These are phyloP conservation scores for Mycena belliarum DNA, from an alignment of 768 basidiomycete species.

Conservation along the genomic window DNA sequence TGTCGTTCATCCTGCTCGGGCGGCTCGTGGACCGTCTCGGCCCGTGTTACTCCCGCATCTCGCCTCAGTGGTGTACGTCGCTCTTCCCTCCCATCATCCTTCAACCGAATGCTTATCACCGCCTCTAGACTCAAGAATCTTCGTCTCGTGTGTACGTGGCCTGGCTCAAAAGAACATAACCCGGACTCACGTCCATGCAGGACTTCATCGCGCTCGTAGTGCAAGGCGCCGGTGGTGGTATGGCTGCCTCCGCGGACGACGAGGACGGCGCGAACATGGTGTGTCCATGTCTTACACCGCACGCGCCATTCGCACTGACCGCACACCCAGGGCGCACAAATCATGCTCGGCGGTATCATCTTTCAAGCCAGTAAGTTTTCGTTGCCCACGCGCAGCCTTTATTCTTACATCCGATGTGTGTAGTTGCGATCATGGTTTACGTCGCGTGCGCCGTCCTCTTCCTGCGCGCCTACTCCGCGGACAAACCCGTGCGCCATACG, in stretches of 20 bases:
- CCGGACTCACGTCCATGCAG: neutral
- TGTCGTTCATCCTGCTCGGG: constrained; percentile 53
- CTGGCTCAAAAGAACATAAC: too few species aligned
- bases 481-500: constrained; percentile 36
- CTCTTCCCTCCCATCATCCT: constrained; percentile 11
- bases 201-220: constrained; percentile 10
- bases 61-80: constrained; percentile 39
- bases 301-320: neutral
- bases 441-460: constrained; percentile 46
- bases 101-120: constrained; percentile 19
- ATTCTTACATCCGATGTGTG: constrained; percentile 27
- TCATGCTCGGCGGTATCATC: constrained; percentile 63
- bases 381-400: neutral
- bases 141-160: constrained; percentile 30
- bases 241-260: constrained; percentile 8
- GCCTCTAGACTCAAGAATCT: constrained; percentile 36
- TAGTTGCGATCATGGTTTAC: constrained; percentile 47
- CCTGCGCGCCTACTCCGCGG: constrained; percentile 37
- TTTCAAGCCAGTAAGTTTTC: constrained; percentile 54
- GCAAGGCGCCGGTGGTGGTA: constrained; percentile 5
- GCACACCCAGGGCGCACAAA: neutral
- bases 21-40: constrained; percentile 46
- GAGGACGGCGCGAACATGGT: neutral
- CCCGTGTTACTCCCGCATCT: constrained; percentile 48
- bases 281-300: too few species aligned